Base-by-base conservation (phyloP, 169 alveolate species). In the Plasmodium gonderi region DNA sequence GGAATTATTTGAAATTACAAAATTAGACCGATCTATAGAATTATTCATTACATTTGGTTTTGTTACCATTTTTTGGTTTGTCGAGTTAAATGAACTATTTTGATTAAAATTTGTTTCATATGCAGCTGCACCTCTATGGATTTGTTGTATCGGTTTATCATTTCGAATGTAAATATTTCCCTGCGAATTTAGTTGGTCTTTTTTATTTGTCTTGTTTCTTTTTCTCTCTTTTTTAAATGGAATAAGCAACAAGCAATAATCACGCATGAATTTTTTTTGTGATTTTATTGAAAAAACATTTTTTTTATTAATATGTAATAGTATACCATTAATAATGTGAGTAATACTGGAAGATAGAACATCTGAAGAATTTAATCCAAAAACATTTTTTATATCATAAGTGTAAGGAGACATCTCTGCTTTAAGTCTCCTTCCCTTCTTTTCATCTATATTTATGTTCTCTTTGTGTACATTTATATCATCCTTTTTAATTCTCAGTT, bases 171-270 rank as follows among this genome's bases (percentile, higher is more conserved):
- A 29, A 40, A 38, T 49, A 8, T n/a, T 47, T 17, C 64, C 40
- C 29, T 77, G 74, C 26, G 47, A n/a, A 45, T 29, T 29, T 1
- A 36, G 36, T 29, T 23, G 14, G 40, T 77, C 68, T 1, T 38
- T 20, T 29, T 47, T 29, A 1, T 36, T 11, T 23, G 45, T 26
- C 11, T 77, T 77, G 8, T 38, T 47, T 20, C 38, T 77, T 47
- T 0, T 60, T 14, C 14, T 8, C 40, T 77, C 36, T 29, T 38
- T 42, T 23, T 77, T 77, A 11, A 77, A 47, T 9, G 85, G 85
- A 33, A 77, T 77, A 2, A 77, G 45, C 64, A 77, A 47, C 31
- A 77, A 47, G 64, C 72, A 77, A 36, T 77, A 36, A 36, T 77
- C 85, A 77, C 72, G 26, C 29, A 44, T n/a, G 23, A 45, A 17